phyloP scores from a whole-genome alignment of 2,329 filamentous ascomycete genomes.

The Cryphonectria nitschkei region DNA sequence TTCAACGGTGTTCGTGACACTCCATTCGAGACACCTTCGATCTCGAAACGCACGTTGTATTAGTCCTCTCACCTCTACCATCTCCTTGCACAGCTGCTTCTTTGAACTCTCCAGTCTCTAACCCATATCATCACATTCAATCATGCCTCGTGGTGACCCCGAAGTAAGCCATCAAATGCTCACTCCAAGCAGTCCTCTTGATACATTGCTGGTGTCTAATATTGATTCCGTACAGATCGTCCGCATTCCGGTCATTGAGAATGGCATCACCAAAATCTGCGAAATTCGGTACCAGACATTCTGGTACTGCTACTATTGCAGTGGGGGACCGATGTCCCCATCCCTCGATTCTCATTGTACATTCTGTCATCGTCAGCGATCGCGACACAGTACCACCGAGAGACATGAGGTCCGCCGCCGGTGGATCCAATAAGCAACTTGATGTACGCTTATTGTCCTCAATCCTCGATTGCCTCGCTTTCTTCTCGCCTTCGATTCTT shows the following conservation, averaged over 20 bases:
- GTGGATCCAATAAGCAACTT: background rate
- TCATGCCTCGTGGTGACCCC: background rate
- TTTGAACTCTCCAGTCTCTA: background rate
- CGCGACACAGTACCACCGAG: background rate
- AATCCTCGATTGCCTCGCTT: background rate
- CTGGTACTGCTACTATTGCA: constrained; percentile 9
- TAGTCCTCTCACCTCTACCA: background rate
- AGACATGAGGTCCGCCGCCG: background rate
- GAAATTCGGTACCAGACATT: background rate
- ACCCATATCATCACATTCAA: background rate
- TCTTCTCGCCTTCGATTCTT: background rate
- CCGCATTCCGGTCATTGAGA: too few species aligned
- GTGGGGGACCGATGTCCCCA: background rate
- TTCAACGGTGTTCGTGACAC: background rate
- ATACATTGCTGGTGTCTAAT: background rate
- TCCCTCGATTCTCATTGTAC: background rate
- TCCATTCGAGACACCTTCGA: background rate
- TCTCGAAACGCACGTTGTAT: background rate
- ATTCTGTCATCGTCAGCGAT: background rate
- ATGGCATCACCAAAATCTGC: background rate
- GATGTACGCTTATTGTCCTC: background rate
- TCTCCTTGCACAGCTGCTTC: background rate
- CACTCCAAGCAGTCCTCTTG: background rate
- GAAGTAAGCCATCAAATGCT: background rate
- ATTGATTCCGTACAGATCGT: background rate